A percentile compares a stretch with the other conserved stretches of the same genome.
phyloP scores from a whole-genome alignment of 2,329 filamentous ascomycete species.

The Gaeumannomyces tritici region DNA sequence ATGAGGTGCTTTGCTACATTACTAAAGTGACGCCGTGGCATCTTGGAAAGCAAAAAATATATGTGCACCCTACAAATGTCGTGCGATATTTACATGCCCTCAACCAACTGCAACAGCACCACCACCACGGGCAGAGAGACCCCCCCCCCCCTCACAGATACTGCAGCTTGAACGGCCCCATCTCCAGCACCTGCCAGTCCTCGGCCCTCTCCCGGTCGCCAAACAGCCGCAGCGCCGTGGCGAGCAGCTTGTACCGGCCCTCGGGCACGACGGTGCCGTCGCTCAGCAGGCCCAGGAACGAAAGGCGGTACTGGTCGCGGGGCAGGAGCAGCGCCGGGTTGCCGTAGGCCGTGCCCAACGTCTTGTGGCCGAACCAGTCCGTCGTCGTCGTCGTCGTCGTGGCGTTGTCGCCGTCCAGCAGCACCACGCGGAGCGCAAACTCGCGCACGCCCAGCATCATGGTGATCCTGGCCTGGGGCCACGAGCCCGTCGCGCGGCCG shows the following conservation, averaged over 20 bases:
- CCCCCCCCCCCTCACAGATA: neutral
- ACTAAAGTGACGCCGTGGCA: too few relatives aligned
- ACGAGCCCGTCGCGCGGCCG: neutral
- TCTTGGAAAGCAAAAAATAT: too few relatives aligned
- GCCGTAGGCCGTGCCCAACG: neutral
- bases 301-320: neutral
- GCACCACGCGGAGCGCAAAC: neutral
- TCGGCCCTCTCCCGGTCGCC: neutral
- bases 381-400: neutral
- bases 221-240: neutral
- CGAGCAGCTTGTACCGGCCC: constrained; percentile 1
- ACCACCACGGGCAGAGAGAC: too few relatives aligned
- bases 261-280: neutral
- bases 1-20: too few relatives aligned
- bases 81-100: neutral
- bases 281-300: neutral
- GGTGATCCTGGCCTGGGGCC: neutral
- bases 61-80: neutral
- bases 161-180: neutral
- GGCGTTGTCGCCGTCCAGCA: too few relatives aligned
- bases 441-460: neutral
- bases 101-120: too few relatives aligned
- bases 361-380: neutral
- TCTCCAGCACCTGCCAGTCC: neutral
- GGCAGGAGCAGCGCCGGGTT: neutral